Base-by-base conservation (phyloP, 2,329 filamentous ascomycete genomes). In the Pyrenophora graminea region DNA sequence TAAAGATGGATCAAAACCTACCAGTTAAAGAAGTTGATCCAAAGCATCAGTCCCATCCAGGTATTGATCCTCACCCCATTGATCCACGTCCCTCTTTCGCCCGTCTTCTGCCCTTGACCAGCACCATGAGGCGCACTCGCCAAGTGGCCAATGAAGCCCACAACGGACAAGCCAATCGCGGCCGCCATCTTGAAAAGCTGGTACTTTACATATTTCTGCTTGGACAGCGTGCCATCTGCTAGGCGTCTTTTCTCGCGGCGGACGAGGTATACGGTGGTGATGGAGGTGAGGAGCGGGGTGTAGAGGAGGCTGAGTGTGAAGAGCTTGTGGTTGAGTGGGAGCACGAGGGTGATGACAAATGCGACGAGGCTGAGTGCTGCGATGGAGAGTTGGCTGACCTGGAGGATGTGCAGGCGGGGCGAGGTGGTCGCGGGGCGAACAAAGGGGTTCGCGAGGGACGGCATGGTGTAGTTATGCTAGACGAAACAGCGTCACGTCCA, bases 261-360 rank as follows among this genome's bases (percentile, higher is more conserved):
- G 36, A 67, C 31, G 33, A 67, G 42, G 48, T 59, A 50, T 15
- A 56, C 51, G 6, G 60, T 65, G 0, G 60, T 59, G 33, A 59
- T 51, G 33, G 63, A 62, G 0, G 60, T 58, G 18, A 61, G 18
- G 33, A 67, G 58, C 25, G 62, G 48, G 13, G 56, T 51, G 40
- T 59, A 65, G 18, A 66, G 59, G 3, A 66, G 56, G 17, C 62
- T 56, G 38, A 66, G 63, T 1, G 62, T 64, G 46, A 67, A 66
- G 6, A 49, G 41, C 43, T 59, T 62, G 44, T 56, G 53, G 46
- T 56, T 56, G 27, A 38, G 40, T 1, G 62, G 64, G n/a, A 65
- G 40, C 8, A 64, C 47, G 31, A 58, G 53, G 19, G 61, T 51
- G 34, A 63, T 45, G 32, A 66, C 51, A 10, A 49, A 48, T n/a